These are phyloP conservation scores for Alisma plantagoaquatica DNA, from an alignment of 106 monocot species.

Conservation along the genomic window DNA sequence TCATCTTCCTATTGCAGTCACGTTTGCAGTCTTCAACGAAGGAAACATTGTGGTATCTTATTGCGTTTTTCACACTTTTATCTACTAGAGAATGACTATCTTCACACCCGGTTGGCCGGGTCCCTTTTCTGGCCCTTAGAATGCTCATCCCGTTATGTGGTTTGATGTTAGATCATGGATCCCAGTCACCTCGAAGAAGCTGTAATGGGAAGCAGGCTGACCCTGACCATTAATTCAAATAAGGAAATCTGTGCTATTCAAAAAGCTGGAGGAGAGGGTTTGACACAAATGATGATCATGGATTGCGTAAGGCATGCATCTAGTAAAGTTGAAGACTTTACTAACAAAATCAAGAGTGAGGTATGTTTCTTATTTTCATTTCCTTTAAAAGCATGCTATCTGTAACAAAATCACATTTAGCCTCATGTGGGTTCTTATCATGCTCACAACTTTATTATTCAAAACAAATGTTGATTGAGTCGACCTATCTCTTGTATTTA, in stretches of 20 bases:
- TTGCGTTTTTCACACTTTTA: background rate
- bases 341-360: conserved; percentile 64
- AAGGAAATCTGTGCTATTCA: conserved; percentile 88
- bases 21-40: conserved; percentile 90
- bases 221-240: conserved; percentile 73
- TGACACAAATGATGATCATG: conserved; percentile 44
- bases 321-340: conserved; percentile 68
- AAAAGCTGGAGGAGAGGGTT: conserved; percentile 83
- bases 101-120: too few relatives aligned
- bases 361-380: too few relatives aligned
- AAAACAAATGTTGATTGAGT: too few relatives aligned
- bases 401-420: too few relatives aligned
- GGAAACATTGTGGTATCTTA: conserved; percentile 60
- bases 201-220: conserved; percentile 87
- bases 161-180: conserved; percentile 60
- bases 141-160: too few relatives aligned
- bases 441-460: too few relatives aligned
- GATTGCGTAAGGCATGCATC: conserved; percentile 78
- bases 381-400: too few relatives aligned
- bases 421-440: too few relatives aligned
- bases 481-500: too few relatives aligned
- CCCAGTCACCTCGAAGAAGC: conserved; percentile 79
- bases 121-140: too few relatives aligned
- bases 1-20: conserved; percentile 89
- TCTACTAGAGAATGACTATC: too few relatives aligned